These are phyloP conservation scores for Russula olivacea DNA, from an alignment of 768 basidiomycete genomes.

Conservation along the genomic window DNA sequence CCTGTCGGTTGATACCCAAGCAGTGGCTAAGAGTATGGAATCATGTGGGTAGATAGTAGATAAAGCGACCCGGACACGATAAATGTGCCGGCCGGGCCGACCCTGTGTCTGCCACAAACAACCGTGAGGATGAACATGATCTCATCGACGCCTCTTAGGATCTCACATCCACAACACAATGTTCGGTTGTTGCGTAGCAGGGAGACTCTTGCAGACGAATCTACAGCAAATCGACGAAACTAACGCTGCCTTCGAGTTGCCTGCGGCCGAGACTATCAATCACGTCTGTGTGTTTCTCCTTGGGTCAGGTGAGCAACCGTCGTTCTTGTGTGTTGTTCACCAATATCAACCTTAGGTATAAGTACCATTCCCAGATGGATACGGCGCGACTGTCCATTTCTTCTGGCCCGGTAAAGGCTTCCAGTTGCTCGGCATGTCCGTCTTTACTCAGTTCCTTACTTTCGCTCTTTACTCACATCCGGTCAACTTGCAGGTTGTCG, in stretches of 20 bases:
- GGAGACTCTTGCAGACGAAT: constrained; percentile 73
- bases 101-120: background rate
- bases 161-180: constrained; percentile 28
- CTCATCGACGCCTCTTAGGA: background rate
- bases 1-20: background rate
- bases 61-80: too few species aligned
- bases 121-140: background rate
- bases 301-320: constrained; percentile 48
- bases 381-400: constrained; percentile 79
- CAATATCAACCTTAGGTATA: background rate
- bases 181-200: constrained; percentile 79
- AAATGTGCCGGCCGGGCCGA: background rate
- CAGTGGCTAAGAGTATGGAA: background rate
- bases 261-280: constrained; percentile 66
- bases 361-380: constrained; percentile 81
- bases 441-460: constrained; percentile 7
- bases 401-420: constrained; percentile 85
- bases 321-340: background rate
- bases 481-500: constrained; percentile 54
- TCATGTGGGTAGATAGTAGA: too few species aligned
- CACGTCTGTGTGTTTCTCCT: constrained; percentile 82
- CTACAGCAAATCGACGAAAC: constrained; percentile 78
- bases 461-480: background rate
- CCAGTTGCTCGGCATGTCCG: constrained; percentile 79
- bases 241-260: constrained; percentile 73